Base-by-base conservation (phyloP, 257 asterid species). In the Fraxinus americana region DNA sequence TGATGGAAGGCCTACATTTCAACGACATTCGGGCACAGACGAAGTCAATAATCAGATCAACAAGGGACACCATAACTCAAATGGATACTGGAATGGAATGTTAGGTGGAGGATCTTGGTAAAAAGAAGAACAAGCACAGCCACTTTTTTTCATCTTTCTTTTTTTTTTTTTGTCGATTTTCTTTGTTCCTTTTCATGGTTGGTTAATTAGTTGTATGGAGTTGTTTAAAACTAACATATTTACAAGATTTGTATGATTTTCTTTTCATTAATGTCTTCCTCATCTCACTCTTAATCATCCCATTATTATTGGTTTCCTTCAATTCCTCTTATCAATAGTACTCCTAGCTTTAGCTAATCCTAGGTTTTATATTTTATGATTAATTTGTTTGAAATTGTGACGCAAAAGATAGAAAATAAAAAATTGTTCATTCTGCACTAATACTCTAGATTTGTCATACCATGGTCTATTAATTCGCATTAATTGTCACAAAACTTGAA, bases 81-180 rank as follows among this genome's bases (percentile, higher is more conserved):
- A 84, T 85, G 93, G 94, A 72, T 89, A 77, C 30, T 92, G 96
- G 97, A 90, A 77, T 78, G 94, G 52, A 43, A 43, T 43, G 52
- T 43, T 43, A 43, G 52, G 52, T 43, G 52, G 93, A 75, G 90
- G 85, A 43, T 63, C 69, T 57, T 92, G 92, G 92, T 88, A 80
- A 80, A 72, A 69, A 73, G 52, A 43, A 32, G 39, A 57, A 5
- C 29, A 43, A 27, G 77, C 36, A 61, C 30, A 27, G 57, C 21
- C 36, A 35, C 30, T 61, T 3, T 41, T 1, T 59, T 25, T 43
- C 54, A 17, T 66, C 67, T 73, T 74, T 74, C 2, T 13, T 45
- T 50, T 43, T 27, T 9, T 63, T 65, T 65, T 63, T 65, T 65
- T 21, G 32, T 4, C 25, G 52, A 61, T 41, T 68, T 38, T 6